phyloP scores from a whole-genome alignment of 2,329 filamentous ascomycete species.

The Fusarium concolor region DNA sequence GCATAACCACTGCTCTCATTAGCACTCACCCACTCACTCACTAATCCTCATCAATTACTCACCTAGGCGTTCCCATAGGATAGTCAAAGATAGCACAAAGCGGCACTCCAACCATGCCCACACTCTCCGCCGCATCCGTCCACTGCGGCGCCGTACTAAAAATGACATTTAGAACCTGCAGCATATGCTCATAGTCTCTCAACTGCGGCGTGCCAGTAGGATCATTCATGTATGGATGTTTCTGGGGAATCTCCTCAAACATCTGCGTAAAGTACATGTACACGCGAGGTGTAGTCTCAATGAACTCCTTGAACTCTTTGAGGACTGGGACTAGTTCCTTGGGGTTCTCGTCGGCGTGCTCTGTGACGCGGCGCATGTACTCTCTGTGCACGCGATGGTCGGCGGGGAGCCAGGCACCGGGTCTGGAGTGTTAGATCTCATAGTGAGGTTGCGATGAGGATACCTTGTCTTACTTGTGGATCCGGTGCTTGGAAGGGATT shows the following conservation, averaged over 20 bases:
- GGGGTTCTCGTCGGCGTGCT: slow-evolving; percentile 64
- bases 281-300: slow-evolving; percentile 71
- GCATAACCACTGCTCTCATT: slow-evolving; percentile 56
- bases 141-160: slow-evolving; percentile 63
- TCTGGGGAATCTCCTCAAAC: slow-evolving; percentile 74
- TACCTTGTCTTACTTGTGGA: slow-evolving; percentile 56
- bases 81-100: slow-evolving; percentile 66
- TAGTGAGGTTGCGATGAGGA: not conserved
- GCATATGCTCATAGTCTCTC: slow-evolving; percentile 74
- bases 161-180: slow-evolving; percentile 72
- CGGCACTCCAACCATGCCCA: slow-evolving; percentile 66
- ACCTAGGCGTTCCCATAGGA: slow-evolving; percentile 66
- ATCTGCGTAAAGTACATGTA: slow-evolving; percentile 75
- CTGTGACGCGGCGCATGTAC: slow-evolving; percentile 69
- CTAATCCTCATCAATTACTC: slow-evolving; percentile 4
- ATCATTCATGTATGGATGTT: slow-evolving; percentile 69
- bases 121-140: slow-evolving; percentile 63
- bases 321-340: slow-evolving; percentile 69
- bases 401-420: slow-evolving; percentile 71
- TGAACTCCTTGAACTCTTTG: slow-evolving; percentile 72
- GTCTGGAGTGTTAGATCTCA: slow-evolving; percentile 49
- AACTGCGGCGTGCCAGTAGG: slow-evolving; percentile 72
- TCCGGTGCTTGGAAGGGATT: slow-evolving; percentile 61
- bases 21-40: not conserved
- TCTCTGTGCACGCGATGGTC: slow-evolving; percentile 71